Evolutionary conservation across 2,329 filamentous ascomycete species (phyloP).

Genomic region (Penicillium sp.): DNA sequence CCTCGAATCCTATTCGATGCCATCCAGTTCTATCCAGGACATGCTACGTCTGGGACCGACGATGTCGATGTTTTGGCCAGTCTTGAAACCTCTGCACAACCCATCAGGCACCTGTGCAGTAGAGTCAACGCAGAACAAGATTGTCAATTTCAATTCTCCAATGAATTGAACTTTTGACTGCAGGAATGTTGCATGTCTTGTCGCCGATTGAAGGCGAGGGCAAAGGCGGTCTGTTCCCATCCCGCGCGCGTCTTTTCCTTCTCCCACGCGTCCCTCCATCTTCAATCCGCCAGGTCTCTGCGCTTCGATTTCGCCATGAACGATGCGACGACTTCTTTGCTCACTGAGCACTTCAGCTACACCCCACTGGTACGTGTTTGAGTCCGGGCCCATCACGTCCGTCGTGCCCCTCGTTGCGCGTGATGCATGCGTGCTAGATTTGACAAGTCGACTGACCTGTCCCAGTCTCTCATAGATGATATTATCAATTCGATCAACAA

Average conservation of each 20-base stretch:
- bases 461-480: conserved; percentile 87
- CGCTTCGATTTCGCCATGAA: conserved; percentile 36
- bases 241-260: conserved; percentile 18
- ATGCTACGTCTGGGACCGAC: neutral
- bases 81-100: conserved; percentile 4
- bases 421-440: neutral
- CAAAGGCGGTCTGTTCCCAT: conserved; percentile 19
- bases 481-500: conserved; percentile 97
- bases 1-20: neutral
- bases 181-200: conserved; percentile 9
- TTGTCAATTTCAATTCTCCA: neutral
- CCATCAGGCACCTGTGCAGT: neutral
- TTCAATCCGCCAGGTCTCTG: conserved; percentile 1
- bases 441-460: conserved; percentile 17
- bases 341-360: conserved; percentile 95
- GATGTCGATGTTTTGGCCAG: conserved; percentile 1
- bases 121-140: neutral
- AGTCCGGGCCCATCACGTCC: neutral
- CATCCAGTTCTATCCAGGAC: neutral
- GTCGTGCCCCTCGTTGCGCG: neutral
- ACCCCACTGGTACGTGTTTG: conserved; percentile 72
- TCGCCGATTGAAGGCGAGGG: neutral
- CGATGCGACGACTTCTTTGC: conserved; percentile 56
- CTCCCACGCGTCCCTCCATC: conserved; percentile 15
- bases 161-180: neutral